Percentiles rank a stretch among this genome's conserved stretches.
Evolutionary conservation across 2,329 filamentous ascomycete species (phyloP).

Genomic region (Phialophora macrospora): DNA sequence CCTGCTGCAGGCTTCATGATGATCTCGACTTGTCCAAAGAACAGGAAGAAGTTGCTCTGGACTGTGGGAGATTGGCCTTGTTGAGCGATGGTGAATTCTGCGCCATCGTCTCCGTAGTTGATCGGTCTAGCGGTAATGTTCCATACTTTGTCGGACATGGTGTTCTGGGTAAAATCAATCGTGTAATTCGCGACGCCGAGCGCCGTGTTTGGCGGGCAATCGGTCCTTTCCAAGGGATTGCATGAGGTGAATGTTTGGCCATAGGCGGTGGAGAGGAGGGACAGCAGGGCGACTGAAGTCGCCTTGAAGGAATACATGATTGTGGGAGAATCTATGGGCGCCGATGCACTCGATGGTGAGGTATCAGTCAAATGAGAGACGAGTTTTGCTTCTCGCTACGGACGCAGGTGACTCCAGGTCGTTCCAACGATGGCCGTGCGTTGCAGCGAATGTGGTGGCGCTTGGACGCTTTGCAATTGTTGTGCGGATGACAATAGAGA

Average conservation of each 20-base stretch:
- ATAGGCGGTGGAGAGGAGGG: conserved; percentile 55
- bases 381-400: conserved; percentile 19
- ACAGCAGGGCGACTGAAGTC: conserved; percentile 32
- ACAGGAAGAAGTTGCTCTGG: conserved; percentile 79
- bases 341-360: neutral
- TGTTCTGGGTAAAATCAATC: conserved; percentile 59
- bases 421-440: conserved; percentile 24
- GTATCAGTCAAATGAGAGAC: conserved; percentile 15
- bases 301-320: conserved; percentile 28
- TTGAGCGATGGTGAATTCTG: conserved; percentile 72
- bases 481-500: conserved; percentile 12
- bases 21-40: conserved; percentile 80
- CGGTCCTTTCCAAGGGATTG: conserved; percentile 71
- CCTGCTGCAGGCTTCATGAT: conserved; percentile 77
- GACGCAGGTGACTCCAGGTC: conserved; percentile 28
- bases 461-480: conserved; percentile 28
- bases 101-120: conserved; percentile 66
- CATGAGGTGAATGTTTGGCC: conserved; percentile 80
- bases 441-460: conserved; percentile 19
- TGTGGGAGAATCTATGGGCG: neutral
- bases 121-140: conserved; percentile 71
- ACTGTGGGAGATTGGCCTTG: conserved; percentile 79
- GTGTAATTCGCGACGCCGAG: conserved; percentile 63
- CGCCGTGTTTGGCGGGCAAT: conserved; percentile 73
- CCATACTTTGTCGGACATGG: conserved; percentile 65